Evolutionary conservation across 192 early-diverging fungal genomes (phyloP), one percentile per base, ranked within the genome.

Genomic region (Podila clonocystis): DNA sequence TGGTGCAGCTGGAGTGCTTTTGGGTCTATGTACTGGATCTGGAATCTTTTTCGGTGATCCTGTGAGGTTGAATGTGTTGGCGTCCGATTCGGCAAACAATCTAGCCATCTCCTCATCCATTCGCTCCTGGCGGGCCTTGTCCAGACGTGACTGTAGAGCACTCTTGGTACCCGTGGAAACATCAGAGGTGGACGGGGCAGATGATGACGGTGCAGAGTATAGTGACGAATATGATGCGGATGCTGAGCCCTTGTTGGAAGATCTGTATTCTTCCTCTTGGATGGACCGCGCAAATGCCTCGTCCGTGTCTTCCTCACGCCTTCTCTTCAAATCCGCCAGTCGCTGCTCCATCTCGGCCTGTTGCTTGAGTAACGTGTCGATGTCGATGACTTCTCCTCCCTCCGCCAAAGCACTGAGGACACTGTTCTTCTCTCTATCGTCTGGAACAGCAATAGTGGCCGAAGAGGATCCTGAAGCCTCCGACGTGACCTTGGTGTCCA

Each of bases 21-120:
- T n/a, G 24, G 22, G 22, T 24, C n/a, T 20, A 6, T 55, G 52
- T 6, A 26, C 22, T 24, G 52, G 52, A 55, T 52, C 34, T 4
- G 26, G 20, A 12, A 19, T 12, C 33, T 69, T 69, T 22, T 64
- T 38, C 0, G 74, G 74, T 3, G 75, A 72, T 33, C 26, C 24
- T 22, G 65, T 41, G 9, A 80, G 77, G 30, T 72, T 65, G 49
- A 68, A 73, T 26, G 45, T 70, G 26, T 41, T 76, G 41, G 38
- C 58, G 5, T 80, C 70, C 9, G 77, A 68, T 41, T 68, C 67
- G 19, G 65, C 77, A 60, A 80, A 68, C 8, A 80, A 55, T 33
- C 41, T 52, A 19, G 77, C 77, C 77, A 80, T 80, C 57, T 80
- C 77, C 34, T 62, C 77, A 50, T 80, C 77, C 63, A 64, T 57